Evolutionary conservation across 2,329 filamentous ascomycete genomes (phyloP), one percentile per base, ranked within the genome.

Genomic region (Fusarium tjaetaba): DNA sequence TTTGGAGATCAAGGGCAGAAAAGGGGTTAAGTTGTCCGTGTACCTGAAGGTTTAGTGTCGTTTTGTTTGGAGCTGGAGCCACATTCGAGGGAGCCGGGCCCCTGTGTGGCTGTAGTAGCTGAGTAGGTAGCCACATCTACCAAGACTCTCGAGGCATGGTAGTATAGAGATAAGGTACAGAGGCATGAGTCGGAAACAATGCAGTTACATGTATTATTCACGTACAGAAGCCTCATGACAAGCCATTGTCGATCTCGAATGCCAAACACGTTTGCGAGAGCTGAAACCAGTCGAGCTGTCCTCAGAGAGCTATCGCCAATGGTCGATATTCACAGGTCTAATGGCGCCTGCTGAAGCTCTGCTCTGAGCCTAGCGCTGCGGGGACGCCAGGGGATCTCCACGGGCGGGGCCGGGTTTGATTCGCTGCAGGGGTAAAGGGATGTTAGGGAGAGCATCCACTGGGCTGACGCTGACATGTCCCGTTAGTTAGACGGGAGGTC

Each of bases 371-470:
- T 65, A 74, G 71, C 46, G 49, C 26, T 56, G 66, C 68, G 71
- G 71, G 60, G 68, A 66, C 57, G 15, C 46, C 68, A 75, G 72
- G 72, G 72, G 72, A 74, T 74, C 62, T 74, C 59, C 72, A 10
- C 48, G 30, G 39, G 68, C 45, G 65, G 71, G 72, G n/a, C 55
- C 72, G 36, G 72, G 72, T 68, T 43, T 74, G 72, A 74, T 74
- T 74, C 72, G 72, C 65, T 75, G 68, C 57, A 67, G 39, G 59
- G 68, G 55, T 61, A 42, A 42, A 41, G 43, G 51, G 51, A 28
- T 38, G 59, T 61, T 49, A 68, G 65, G 62, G 55, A 68, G 65
- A 68, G 43, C 65, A 65, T 62, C 64, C 64, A 68, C 66, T 53
- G 67, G 67, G 67, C 67, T 70, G 67, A 70, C 67, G 67, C 66